Percentiles rank a stretch among this genome's conserved stretches.
phyloP scores from a whole-genome alignment of 768 basidiomycete genomes.

The Tricholoma sp. region DNA sequence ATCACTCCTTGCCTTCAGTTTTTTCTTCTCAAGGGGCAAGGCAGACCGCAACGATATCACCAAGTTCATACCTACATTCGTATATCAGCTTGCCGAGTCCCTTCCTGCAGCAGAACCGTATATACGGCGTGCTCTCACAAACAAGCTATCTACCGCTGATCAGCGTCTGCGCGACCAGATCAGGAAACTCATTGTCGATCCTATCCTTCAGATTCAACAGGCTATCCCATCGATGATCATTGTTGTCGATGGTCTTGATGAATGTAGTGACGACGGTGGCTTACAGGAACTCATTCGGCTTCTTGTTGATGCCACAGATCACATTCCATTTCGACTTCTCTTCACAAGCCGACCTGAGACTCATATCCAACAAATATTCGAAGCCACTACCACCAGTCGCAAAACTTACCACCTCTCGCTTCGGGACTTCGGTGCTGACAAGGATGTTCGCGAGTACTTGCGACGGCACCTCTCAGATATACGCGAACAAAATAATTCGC shows the following conservation, averaged over 20 bases:
- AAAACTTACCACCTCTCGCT: background rate
- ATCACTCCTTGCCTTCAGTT: no score
- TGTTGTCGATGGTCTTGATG: no score
- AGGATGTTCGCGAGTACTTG: background rate
- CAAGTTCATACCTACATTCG: no score
- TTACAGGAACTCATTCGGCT: background rate
- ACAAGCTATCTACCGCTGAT: background rate
- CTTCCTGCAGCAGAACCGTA: no score
- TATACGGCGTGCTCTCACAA: background rate
- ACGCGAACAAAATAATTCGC: background rate
- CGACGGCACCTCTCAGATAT: background rate
- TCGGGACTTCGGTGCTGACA: background rate
- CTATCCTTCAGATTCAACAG: background rate
- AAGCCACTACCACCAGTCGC: no score
- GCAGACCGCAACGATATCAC: no score
- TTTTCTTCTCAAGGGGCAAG: no score
- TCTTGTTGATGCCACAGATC: background rate
- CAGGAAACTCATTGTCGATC: background rate
- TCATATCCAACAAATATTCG: background rate
- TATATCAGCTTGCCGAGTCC: no score
- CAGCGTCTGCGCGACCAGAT: background rate
- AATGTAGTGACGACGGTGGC: no score
- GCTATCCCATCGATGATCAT: background rate
- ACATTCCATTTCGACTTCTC: background rate
- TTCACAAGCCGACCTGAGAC: background rate